Base-by-base conservation (phyloP, 805 yeast species). In the Wickerhamiella kurtzmanii region DNA sequence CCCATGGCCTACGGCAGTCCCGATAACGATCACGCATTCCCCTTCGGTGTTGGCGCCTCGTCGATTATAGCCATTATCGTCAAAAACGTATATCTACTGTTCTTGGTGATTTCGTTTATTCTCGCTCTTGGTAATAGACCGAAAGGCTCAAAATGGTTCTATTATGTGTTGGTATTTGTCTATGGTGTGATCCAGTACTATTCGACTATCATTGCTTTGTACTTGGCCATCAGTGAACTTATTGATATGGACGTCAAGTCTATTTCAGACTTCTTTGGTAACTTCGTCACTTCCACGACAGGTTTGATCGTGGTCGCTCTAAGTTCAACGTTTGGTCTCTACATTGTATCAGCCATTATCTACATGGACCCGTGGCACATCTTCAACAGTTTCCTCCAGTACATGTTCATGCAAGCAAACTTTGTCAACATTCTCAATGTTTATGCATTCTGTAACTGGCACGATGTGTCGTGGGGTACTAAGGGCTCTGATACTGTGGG, bases 381-480 rank as follows among this genome's bases (percentile, higher is more conserved):
- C 69, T 64, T 76, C 55, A 74, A 77, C 20, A 72, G 78, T 35
- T 74, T 76, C 58, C 48, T 53, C 20, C 66, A 61, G 54, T 63
- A 64, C 52, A 42, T 62, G 53, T 57, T 60, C 49, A 48, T 64
- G 56, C 61, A 59, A 64, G 66, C 67, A 15, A 54, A 57, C 41
- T 64, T 62, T 44, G 60, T 62, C 48, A 64, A 64, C 49, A 75
- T 79, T 37, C 64, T 79, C 56, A 77, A 76, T 58, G 79, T 78
- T 43, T 78, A 76, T 60, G 81, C 83, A 1, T 78, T 79, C 60
- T 78, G 82, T 66, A 78, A 78, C 62, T 76, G 79, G 66, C 82
- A 78, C 58, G 83, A 78, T 62, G 74, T 78, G 43, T 78, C 83
- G 2, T 78, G 83, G 83, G 83, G 83, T 49, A 78, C 83, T n/a